These are phyloP conservation scores for Colletotrichum paranaense DNA, from an alignment of 2,329 filamentous ascomycete species.

Conservation along the genomic window DNA sequence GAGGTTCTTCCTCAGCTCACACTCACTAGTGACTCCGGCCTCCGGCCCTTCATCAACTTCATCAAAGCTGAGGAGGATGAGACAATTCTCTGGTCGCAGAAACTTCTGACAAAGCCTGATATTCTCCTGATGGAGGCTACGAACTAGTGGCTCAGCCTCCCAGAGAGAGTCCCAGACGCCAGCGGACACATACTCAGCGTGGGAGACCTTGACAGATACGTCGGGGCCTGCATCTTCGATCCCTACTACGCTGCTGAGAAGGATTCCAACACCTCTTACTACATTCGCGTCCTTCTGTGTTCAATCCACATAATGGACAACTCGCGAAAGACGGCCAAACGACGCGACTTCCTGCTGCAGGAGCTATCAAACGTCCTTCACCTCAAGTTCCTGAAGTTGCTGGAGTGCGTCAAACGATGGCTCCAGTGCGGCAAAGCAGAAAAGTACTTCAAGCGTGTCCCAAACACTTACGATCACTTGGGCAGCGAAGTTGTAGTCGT, in stretches of 20 bases:
- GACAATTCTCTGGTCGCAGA: neutral
- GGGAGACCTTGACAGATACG: conserved; percentile 50
- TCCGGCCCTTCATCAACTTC: neutral
- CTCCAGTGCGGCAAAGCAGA: conserved; percentile 48
- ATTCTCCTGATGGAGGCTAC: neutral
- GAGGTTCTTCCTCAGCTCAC: neutral
- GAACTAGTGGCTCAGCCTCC: conserved; percentile 49
- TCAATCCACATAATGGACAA: conserved; percentile 43
- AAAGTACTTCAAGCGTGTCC: conserved; percentile 55
- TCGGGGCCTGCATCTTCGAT: conserved; percentile 56
- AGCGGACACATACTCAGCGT: conserved; percentile 51
- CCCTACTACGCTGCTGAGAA: conserved; percentile 48
- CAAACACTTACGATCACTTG: conserved; percentile 47
- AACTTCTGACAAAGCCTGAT: neutral
- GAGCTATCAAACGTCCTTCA: conserved; percentile 58
- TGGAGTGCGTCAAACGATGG: conserved; percentile 52
- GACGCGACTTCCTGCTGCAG: conserved; percentile 50
- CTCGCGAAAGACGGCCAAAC: conserved; percentile 36
- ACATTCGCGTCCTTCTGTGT: conserved; percentile 49
- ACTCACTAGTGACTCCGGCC: neutral
- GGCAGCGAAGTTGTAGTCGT: conserved; percentile 50
- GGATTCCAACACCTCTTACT: conserved; percentile 53
- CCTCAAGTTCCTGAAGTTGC: conserved; percentile 53
- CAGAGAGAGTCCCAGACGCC: conserved; percentile 56
- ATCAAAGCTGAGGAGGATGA: neutral